Percentiles rank a stretch among this genome's conserved stretches.
These are phyloP conservation scores for Haberlea rhodopensis DNA, from an alignment of 257 asterid genomes.

Conservation along the genomic window DNA sequence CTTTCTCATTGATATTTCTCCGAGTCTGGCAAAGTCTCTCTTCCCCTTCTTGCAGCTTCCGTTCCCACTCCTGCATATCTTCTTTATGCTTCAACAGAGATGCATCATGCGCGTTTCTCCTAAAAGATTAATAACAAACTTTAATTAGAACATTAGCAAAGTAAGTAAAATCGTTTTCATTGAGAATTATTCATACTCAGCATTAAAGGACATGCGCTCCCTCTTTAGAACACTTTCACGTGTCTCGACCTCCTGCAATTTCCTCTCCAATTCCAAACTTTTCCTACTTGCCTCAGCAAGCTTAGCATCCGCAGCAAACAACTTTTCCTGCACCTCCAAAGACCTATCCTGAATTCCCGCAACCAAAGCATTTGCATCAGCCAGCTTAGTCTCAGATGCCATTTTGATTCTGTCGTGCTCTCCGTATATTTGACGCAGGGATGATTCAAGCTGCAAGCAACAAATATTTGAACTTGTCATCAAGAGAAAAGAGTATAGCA, in stretches of 20 bases:
- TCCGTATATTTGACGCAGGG: constrained; percentile 46
- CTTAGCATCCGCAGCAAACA: constrained; percentile 73
- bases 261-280: constrained; percentile 74
- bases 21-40: constrained; percentile 66
- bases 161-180: background rate
- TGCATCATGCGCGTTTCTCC: constrained; percentile 75
- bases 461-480: constrained; percentile 10
- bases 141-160: background rate
- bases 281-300: constrained; percentile 80
- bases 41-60: constrained; percentile 82
- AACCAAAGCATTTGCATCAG: constrained; percentile 61
- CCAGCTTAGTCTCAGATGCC: constrained; percentile 56
- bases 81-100: constrained; percentile 56
- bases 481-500: too few species aligned
- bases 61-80: constrained; percentile 71
- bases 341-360: constrained; percentile 64
- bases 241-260: constrained; percentile 67
- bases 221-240: constrained; percentile 73
- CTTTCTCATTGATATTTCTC: constrained; percentile 68
- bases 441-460: constrained; percentile 64
- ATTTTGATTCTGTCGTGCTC: constrained; percentile 58
- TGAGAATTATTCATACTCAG: constrained; percentile 59
- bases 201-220: constrained; percentile 64
- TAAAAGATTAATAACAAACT: constrained; percentile 23
- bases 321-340: constrained; percentile 60